Conservation (phyloP, 495 filamentous ascomycete species). For the Cairneyella variabilis region DNA sequence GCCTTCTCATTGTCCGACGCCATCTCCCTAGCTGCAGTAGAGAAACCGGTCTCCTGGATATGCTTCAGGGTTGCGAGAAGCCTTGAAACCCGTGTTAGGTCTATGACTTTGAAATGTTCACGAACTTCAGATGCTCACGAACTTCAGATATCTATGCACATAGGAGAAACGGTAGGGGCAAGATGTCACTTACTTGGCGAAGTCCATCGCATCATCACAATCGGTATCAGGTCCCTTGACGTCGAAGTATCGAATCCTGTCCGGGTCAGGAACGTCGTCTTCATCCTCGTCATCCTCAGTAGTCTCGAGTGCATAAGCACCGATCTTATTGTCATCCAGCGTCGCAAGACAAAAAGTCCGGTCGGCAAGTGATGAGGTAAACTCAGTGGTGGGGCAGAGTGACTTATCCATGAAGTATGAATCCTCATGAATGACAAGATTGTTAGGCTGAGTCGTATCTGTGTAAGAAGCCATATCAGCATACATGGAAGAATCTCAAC, state of each 20-base stretch:
- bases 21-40: neutral
- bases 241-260: neutral
- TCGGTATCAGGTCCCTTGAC: neutral
- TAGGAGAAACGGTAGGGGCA: too few species aligned
- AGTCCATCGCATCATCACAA: conserved; percentile 6
- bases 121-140: too few species aligned
- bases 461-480: too few species aligned
- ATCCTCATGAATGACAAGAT: conserved; percentile 15
- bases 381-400: neutral
- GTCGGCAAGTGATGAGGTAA: neutral
- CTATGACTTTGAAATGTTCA: too few species aligned
- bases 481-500: too few species aligned
- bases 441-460: too few species aligned
- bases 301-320: too few species aligned
- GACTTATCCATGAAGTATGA: conserved; percentile 14
- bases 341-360: neutral
- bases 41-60: neutral
- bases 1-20: neutral
- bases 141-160: too few species aligned
- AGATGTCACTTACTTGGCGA: conserved; percentile 3
- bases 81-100: too few species aligned
- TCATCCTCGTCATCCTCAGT: too few species aligned
- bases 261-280: neutral
- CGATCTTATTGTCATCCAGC: neutral
- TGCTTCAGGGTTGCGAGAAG: neutral